Evolutionary conservation across 2,329 filamentous ascomycete species (phyloP), one percentile per base, ranked within the genome.

Genomic region (Sclerotinia minor): DNA sequence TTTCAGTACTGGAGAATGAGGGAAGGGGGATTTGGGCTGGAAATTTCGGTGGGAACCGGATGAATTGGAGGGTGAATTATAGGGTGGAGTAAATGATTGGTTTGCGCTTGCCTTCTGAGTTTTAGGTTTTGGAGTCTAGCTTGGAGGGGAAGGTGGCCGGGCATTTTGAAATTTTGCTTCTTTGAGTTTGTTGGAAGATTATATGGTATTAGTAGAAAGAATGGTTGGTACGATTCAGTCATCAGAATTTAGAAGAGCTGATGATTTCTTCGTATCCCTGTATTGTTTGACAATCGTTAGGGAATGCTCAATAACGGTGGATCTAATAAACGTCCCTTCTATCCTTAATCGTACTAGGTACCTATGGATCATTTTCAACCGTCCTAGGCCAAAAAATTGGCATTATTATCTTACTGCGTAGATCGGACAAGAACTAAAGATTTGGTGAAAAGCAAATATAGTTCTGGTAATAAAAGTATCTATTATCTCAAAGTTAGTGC

Each of bases 391-490:
- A 17, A 5, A 9, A 2, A 26, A 8, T 47, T 5, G 19, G 17
- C 5, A 29, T 35, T 9, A 35, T 35, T 35, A 17, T 17, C 1
- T 9, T 17, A 53, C 19, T 5, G 3, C 7, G 5, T 1, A 35
- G 6, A 5, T 54, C 9, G 35, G 9, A 15, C 1, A 7, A n/a
- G 7, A n/a, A 15, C 2, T n/a, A n/a, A 5, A 15, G 4, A 35
- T 7, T 7, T 0, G 9, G 7, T n/a, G 21, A n/a, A 2, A 2
- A 8, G 0, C 4, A 41, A 38, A 21, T n/a, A 35, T 11, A 55
- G 9, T 35, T 5, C 15, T 15, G 2, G 2, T n/a, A 1, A 35
- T n/a, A 1, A 17, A 2, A 17, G 7, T 3, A 11, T n/a, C 5
- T 38, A 1, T 15, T 32, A 38, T n/a, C 45, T n/a, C 45, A 19